Evolutionary conservation across 1,284 basidiomycete species (phyloP), one percentile per base, ranked within the genome.

Genomic region (Macrocystidia cucumis): DNA sequence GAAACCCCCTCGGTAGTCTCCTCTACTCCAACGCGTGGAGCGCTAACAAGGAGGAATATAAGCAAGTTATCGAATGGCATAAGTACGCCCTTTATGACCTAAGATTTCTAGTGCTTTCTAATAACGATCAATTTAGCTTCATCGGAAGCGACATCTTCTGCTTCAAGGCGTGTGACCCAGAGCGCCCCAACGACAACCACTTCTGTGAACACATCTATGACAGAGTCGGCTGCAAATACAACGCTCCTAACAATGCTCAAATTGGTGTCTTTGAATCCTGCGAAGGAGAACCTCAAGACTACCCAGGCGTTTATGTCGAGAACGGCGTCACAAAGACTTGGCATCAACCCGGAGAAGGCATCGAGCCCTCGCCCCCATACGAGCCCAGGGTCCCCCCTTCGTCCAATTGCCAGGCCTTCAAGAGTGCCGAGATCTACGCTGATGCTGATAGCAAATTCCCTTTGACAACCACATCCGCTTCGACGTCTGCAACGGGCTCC

Each of bases 341-440:
- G 59, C 58, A 62, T 18, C 78, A 84, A 56, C 75, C 78, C 16
- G 59, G 75, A 27, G 72, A 80, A 46, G 73, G 77, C 8, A 52
- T 69, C 4, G 75, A 76, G 51, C 57, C 56, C 26, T 64, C 65
- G 5, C 62, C 83, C 24, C 81, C 83, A 0, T 88, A 82, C 60
- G 63, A 63, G 0, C 62, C 82, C 7, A 54, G 52, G 5, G 55
- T 78, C 20, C 81, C 85, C 5, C 56, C 74, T 1, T 72, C 71
- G 17, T 77, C 73, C 31, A 74, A 74, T 58, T 90, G 86, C 52
- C 60, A 65, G 17, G 67, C 71, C 1, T 77, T 66, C 55, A 48
- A 62, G 16, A 78, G 74, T 11, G 48, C 69, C 1, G 66, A 62
- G 13, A 60, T 87, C 17, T 87, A 63, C 35, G 47, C 47, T 9